Percentiles rank a stretch among this genome's conserved stretches.
phyloP scores from a whole-genome alignment of 139 green algal genomes.

The Auxenochlorella protothecoides region DNA sequence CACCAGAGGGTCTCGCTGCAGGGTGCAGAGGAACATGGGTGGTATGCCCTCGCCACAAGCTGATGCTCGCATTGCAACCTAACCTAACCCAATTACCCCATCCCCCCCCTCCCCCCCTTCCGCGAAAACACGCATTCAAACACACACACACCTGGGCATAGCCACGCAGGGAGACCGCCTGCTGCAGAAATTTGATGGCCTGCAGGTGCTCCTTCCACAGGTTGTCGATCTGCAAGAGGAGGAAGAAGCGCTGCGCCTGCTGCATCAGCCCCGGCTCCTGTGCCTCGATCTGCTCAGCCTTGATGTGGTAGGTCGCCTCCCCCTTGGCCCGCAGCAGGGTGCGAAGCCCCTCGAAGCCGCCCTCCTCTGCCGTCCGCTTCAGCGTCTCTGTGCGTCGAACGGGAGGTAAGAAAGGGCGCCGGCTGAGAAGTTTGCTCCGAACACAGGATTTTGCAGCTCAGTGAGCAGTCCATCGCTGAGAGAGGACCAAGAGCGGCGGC shows the following conservation, averaged over 20 bases:
- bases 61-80: background rate
- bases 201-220: slow-evolving; percentile 97
- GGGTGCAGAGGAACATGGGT: no score
- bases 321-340: slow-evolving; percentile 45
- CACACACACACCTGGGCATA: slow-evolving; percentile 37
- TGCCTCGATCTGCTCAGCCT: slow-evolving; percentile 61
- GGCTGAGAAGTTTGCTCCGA: no score
- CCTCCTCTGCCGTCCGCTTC: slow-evolving; percentile 3
- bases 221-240: slow-evolving; percentile 90
- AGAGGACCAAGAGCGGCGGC: no score
- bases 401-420: no score
- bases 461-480: no score
- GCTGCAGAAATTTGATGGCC: slow-evolving; percentile 97
- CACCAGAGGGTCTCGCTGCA: slow-evolving; percentile 84
- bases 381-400: slow-evolving; percentile 15
- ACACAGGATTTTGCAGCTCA: no score
- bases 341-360: slow-evolving; percentile 63
- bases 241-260: slow-evolving; percentile 88
- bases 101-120: slow-evolving; percentile 3
- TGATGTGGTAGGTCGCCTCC: slow-evolving; percentile 64
- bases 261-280: slow-evolving; percentile 20
- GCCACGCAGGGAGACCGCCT: slow-evolving; percentile 84
- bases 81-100: background rate
- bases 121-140: background rate
- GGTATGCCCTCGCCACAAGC: no score